These are phyloP conservation scores for Boechera stricta DNA, from an alignment of 345 rosid genomes.

Conservation along the genomic window DNA sequence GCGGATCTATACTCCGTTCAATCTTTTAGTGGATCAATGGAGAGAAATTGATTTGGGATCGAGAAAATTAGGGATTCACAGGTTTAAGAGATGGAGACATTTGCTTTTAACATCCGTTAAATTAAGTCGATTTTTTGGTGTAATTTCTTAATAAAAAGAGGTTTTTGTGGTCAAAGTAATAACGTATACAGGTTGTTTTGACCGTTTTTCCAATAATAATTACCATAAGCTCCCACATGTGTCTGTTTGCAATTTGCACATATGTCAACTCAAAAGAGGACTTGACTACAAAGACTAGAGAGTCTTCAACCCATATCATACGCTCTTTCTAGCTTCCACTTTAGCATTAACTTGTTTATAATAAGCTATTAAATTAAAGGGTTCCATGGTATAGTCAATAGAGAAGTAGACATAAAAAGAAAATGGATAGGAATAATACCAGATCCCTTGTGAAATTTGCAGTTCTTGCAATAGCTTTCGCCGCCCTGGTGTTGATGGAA, in stretches of 20 bases:
- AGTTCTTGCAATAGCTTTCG: slow-evolving; percentile 24
- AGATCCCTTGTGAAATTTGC: slow-evolving; percentile 23
- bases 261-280: slow-evolving; percentile 21
- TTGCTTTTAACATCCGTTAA: too few relatives aligned
- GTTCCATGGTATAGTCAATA: slow-evolving; percentile 4
- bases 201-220: too few relatives aligned
- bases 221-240: neutral
- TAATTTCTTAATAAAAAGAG: too few relatives aligned
- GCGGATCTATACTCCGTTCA: too few relatives aligned
- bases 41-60: too few relatives aligned
- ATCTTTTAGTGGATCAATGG: too few relatives aligned
- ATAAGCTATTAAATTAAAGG: slow-evolving; percentile 1
- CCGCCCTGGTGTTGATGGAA: neutral
- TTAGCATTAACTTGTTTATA: slow-evolving; percentile 5
- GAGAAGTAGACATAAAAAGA: neutral
- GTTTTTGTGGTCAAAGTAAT: too few relatives aligned
- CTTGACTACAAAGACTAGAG: slow-evolving; percentile 20
- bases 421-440: slow-evolving; percentile 6
- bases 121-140: too few relatives aligned
- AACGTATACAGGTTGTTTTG: too few relatives aligned
- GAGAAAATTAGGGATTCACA: too few relatives aligned
- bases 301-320: slow-evolving; percentile 31
- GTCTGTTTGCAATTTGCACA: neutral
- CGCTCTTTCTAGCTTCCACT: neutral
- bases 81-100: too few relatives aligned